Evolutionary conservation across 2,329 filamentous ascomycete species (phyloP), one percentile per base, ranked within the genome.

Genomic region (Plenodomus biglobosus): DNA sequence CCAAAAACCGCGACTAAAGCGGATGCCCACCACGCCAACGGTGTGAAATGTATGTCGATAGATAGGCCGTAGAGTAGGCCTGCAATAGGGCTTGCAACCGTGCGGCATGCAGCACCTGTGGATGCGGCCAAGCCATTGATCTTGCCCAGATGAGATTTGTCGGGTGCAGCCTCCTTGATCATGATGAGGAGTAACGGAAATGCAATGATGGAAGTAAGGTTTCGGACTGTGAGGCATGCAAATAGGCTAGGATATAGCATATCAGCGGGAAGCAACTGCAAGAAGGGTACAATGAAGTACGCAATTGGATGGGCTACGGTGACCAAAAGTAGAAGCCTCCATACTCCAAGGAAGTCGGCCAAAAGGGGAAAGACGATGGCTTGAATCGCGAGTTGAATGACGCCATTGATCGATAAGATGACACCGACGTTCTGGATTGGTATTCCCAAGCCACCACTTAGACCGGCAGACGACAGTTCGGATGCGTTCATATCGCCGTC

Each of bases 91-190:
- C 85, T 86, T 1, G 85, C 85, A 34, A 89, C 65, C 0, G 85
- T 88, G n/a, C 86, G 79, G 49, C 84, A 85, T 3, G 84, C 81
- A 17, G 86, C 87, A n/a, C 85, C 86, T 1, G 83, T 85, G 2
- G 83, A 86, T 51, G 87, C 87, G 40, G 86, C 85, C 8, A 89
- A 73, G 0, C 86, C 86, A 54, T 90, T 90, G 67, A 90, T 86
- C 58, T 82, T 85, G 1, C 86, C 86, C 15, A 90, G 76, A 4
- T 83, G 79, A 1, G 77, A 78, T 3, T 82, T 75, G 3, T 81
- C 79, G 0, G 85, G 85, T 3, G 84, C 82, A 1, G 86, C 84
- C 71, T 89, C 84, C 68, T 90, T 90, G 62, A 90, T 79, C 44
- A 90, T 75, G 51, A 90, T 88, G 20, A 90, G 76, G 1, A 86